Percentiles rank a stretch among this genome's conserved stretches.
Evolutionary conservation across 805 yeast species (phyloP).

Genomic region (Kazachstania martiniae): DNA sequence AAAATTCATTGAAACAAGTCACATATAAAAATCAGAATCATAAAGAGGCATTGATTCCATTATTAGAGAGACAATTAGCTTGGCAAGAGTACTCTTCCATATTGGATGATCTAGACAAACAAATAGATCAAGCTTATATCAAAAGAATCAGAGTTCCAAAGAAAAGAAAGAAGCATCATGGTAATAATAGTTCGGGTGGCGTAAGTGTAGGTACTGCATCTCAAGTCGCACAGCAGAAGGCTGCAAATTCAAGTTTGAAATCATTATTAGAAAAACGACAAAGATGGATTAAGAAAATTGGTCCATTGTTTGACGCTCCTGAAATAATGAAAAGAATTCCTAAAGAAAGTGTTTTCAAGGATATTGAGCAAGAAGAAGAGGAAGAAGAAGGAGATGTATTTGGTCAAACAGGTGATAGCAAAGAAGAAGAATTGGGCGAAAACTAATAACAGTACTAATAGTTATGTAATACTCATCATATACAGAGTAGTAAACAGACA

Average conservation of each 20-base stretch:
- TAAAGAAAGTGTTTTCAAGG: slow-evolving; percentile 41
- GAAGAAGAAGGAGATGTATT: slow-evolving; percentile 26
- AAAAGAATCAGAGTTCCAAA: slow-evolving; percentile 70
- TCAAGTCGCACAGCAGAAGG: slow-evolving; percentile 46
- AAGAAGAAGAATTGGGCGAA: slow-evolving; percentile 21
- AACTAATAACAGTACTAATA: too few relatives aligned
- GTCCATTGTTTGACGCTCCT: slow-evolving; percentile 63
- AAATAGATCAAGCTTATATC: slow-evolving; percentile 87
- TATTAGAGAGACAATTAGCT: slow-evolving; percentile 80
- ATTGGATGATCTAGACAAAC: slow-evolving; percentile 88
- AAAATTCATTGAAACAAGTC: slow-evolving; percentile 51
- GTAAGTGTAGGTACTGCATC: slow-evolving; percentile 22
- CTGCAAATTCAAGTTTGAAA: slow-evolving; percentile 66
- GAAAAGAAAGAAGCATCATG: slow-evolving; percentile 30
- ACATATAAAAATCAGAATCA: slow-evolving; percentile 55
- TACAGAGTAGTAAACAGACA: background rate
- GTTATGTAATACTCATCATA: background rate
- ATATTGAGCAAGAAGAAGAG: slow-evolving; percentile 30
- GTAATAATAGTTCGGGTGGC: background rate
- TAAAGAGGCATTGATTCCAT: slow-evolving; percentile 54
- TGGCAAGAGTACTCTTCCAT: slow-evolving; percentile 91
- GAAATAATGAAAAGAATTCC: slow-evolving; percentile 74
- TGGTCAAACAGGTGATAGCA: slow-evolving; percentile 17
- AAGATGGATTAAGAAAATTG: slow-evolving; percentile 85
- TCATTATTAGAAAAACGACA: slow-evolving; percentile 74